Percentiles rank a stretch among this genome's conserved stretches.
Conservation (phyloP, 2,329 filamentous ascomycete genomes). For the Chrysoporthe austroafricana region DNA sequence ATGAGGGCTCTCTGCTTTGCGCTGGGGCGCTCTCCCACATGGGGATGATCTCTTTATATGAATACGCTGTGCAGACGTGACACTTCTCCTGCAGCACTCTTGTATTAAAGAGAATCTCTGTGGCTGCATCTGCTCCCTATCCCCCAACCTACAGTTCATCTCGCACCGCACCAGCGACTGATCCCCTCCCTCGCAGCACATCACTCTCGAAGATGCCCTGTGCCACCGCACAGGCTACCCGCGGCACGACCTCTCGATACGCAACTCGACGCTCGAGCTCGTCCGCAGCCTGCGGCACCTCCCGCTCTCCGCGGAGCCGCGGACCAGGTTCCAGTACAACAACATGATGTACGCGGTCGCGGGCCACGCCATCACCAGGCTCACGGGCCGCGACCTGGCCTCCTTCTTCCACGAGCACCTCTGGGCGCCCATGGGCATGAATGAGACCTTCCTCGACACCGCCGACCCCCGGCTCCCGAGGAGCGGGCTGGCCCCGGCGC, state of each 20-base stretch:
- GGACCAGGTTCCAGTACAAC: slow-evolving; percentile 51
- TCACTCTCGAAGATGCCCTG: slow-evolving; percentile 59
- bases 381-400: slow-evolving; percentile 44
- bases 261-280: slow-evolving; percentile 38
- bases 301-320: slow-evolving; percentile 47
- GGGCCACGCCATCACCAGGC: slow-evolving; percentile 50
- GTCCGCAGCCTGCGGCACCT: slow-evolving; percentile 51
- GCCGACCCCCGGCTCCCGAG: slow-evolving; percentile 36
- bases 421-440: slow-evolving; percentile 53
- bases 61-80: background rate
- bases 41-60: background rate
- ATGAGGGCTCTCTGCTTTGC: background rate
- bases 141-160: background rate
- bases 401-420: slow-evolving; percentile 46
- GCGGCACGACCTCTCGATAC: slow-evolving; percentile 41
- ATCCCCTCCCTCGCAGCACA: slow-evolving; percentile 34
- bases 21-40: background rate
- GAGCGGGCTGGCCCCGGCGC: slow-evolving; percentile 9
- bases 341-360: slow-evolving; percentile 54
- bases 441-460: slow-evolving; percentile 43
- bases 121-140: background rate
- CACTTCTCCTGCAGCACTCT: background rate
- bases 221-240: slow-evolving; percentile 57
- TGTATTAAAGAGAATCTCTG: background rate
- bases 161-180: background rate